Evolutionary conservation across 257 asterid species (phyloP), one percentile per base, ranked within the genome.

Genomic region (Penstemon barbatus): DNA sequence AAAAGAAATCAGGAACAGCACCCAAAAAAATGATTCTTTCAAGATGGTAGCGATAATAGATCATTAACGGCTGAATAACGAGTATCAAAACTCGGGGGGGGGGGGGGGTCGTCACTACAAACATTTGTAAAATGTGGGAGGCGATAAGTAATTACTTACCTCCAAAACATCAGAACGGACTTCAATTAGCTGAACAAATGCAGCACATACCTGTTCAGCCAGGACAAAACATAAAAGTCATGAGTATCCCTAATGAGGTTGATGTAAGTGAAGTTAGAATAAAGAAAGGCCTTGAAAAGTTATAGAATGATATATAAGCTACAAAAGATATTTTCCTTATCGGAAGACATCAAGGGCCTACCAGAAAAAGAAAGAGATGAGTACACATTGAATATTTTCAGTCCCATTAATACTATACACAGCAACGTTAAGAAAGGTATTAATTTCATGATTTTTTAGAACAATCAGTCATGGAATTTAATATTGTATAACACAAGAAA

Each of bases 131-230:
- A 70, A 41, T 61, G 68, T 7, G 45, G 53, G 50, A 38, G 57
- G 63, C 44, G 5, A 13, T 56, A 77, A 57, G 53, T 58, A 72
- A 40, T 46, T 15, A 69, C 78, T 56, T 70, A 89, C 97, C 99
- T 85, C 91, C 80, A 94, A 70, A 69, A 83, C 80, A 76, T 87
- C 83, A 62, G 93, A 82, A 56, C 89, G 89, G 73, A 91, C 89
- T 81, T 89, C 99, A 67, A 91, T 77, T 70, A 94, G 84, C 74
- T 94, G 98, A 71, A 94, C 99, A 78, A 94, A 94, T 58, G 99
- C 99, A 61, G 97, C 72, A 77, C 97, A 94, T 33, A 94, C 99
- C 98, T 93, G 87, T 77, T 55, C 77, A 73, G 63, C 2, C 51
- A 36, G 68, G 25, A 18, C 3, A 62, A 39, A 62, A 71, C 60